A percentile compares a stretch with the other conserved stretches of the same genome.
Evolutionary conservation across 2,329 filamentous ascomycete genomes (phyloP).

Genomic region (Hyphodiscus sp.): DNA sequence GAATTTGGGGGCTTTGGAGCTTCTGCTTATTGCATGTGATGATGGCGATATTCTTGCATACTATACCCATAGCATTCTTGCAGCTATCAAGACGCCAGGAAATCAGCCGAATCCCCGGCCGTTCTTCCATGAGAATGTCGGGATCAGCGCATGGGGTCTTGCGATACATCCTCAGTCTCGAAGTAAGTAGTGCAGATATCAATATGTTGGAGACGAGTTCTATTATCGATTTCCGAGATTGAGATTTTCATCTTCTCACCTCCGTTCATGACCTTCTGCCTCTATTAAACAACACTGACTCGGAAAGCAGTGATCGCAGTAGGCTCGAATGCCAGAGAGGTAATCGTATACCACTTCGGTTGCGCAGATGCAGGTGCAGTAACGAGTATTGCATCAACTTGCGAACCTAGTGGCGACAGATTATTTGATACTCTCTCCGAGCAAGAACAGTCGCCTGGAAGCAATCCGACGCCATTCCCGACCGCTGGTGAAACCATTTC

Average conservation of each 20-base stretch:
- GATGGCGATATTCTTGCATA: constrained; percentile 71
- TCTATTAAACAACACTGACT: background rate
- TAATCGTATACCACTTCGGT: constrained; percentile 41
- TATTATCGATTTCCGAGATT: background rate
- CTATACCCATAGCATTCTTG: constrained; percentile 40
- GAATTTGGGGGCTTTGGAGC: constrained; percentile 62
- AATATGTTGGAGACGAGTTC: background rate
- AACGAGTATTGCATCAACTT: constrained; percentile 13
- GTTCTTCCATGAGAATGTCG: constrained; percentile 66
- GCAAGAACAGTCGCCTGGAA: background rate
- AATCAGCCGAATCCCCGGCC: constrained; percentile 21
- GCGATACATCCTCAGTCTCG: constrained; percentile 5
- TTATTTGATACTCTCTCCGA: background rate
- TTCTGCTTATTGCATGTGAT: constrained; percentile 62
- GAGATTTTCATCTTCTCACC: background rate
- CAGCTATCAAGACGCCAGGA: constrained; percentile 15
- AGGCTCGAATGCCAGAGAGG: constrained; percentile 62
- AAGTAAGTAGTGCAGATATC: background rate
- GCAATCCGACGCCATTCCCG: background rate
- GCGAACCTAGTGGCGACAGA: background rate
- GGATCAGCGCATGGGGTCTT: constrained; percentile 79
- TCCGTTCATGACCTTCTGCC: background rate
- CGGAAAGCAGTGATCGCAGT: constrained; percentile 61
- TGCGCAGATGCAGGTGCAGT: constrained; percentile 33
- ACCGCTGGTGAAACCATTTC: background rate